phyloP scores from a whole-genome alignment of 208 protist genomes.

The Wallacemonas collosoma region DNA sequence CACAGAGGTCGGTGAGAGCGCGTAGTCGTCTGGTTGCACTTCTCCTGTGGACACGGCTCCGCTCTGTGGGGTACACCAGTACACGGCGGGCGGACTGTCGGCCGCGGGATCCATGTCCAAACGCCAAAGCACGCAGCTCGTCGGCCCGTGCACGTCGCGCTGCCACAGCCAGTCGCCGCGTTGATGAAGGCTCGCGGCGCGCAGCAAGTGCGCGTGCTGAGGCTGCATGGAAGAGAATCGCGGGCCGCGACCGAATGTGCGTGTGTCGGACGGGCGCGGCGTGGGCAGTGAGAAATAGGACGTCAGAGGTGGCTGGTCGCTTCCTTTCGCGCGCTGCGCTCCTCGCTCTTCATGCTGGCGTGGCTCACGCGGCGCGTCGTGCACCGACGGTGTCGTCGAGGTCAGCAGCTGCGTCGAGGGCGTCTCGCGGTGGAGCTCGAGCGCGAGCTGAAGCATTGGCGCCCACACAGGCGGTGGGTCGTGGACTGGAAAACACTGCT shows the following conservation, averaged over 20 bases:
- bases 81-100: constrained; percentile 56
- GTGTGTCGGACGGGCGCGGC: constrained; percentile 14
- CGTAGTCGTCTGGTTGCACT: too few relatives aligned
- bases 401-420: neutral
- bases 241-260: constrained; percentile 13
- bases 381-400: too few relatives aligned
- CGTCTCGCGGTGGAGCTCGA: constrained; percentile 51
- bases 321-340: too few relatives aligned
- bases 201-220: constrained; percentile 37
- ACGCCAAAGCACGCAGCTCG: constrained; percentile 50
- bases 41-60: too few relatives aligned
- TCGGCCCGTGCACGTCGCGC: constrained; percentile 24
- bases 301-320: too few relatives aligned
- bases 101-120: constrained; percentile 47
- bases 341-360: too few relatives aligned
- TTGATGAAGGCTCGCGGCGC: constrained; percentile 32
- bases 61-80: constrained; percentile 44
- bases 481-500: constrained; percentile 71
- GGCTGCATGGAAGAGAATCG: constrained; percentile 46
- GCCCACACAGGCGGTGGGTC: constrained; percentile 58
- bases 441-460: constrained; percentile 61
- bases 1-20: neutral
- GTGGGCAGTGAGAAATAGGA: constrained; percentile 4
- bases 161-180: constrained; percentile 37
- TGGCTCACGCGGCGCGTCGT: too few relatives aligned